A percentile compares a stretch with the other conserved stretches of the same genome.
These are phyloP conservation scores for Cardamine chenopodiifolia DNA, from an alignment of 345 rosid species.

Conservation along the genomic window DNA sequence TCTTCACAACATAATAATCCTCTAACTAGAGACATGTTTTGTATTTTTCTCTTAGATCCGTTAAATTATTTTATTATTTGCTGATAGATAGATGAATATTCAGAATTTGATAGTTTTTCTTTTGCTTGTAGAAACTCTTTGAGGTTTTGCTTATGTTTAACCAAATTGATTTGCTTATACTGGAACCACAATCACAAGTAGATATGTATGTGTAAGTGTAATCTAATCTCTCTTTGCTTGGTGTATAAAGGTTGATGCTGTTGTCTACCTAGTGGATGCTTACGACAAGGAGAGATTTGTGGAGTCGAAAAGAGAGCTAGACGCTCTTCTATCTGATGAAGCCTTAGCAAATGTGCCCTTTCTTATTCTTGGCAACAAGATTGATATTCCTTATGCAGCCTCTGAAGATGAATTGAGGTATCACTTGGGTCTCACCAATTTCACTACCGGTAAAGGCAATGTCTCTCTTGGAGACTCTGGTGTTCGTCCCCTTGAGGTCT, in stretches of 20 bases:
- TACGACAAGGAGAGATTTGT: slow-evolving; percentile 70
- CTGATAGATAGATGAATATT: not conserved
- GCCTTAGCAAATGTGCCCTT: slow-evolving; percentile 61
- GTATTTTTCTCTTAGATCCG: no score
- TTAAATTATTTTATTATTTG: no score
- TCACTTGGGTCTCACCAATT: slow-evolving; percentile 66
- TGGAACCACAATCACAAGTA: not conserved
- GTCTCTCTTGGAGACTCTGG: slow-evolving; percentile 51
- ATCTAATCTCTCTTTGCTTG: not conserved
- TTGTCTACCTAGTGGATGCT: slow-evolving; percentile 77
- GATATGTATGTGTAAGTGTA: no score
- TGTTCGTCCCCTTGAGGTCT: slow-evolving; percentile 74
- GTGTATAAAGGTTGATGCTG: slow-evolving; percentile 74
- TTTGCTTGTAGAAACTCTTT: not conserved
- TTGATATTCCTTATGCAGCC: slow-evolving; percentile 74
- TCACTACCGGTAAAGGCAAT: slow-evolving; percentile 76
- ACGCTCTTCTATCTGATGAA: slow-evolving; percentile 73
- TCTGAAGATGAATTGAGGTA: slow-evolving; percentile 72
- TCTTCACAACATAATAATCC: no score
- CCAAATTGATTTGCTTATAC: not conserved
- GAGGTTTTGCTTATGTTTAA: not conserved
- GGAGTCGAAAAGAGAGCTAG: slow-evolving; percentile 71
- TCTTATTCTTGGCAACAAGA: slow-evolving; percentile 78
- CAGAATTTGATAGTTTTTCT: not conserved
- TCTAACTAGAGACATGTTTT: no score